Evolutionary conservation across 208 protist species (phyloP).

Genomic region (Trypanosoma conorhini): DNA sequence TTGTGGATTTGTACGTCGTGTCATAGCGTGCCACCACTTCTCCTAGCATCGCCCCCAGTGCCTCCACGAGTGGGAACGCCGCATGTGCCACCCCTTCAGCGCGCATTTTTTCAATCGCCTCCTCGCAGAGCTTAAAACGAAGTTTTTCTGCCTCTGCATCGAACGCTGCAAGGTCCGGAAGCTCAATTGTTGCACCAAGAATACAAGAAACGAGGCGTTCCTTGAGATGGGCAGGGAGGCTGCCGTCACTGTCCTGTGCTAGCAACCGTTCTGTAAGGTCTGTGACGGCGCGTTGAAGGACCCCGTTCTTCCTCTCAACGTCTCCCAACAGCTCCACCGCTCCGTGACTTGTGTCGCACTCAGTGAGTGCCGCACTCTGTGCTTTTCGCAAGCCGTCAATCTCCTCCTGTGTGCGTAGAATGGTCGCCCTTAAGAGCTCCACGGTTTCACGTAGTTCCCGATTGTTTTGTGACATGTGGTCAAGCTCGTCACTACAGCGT

Average conservation of each 20-base stretch:
- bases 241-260: background rate
- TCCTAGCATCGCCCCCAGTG: constrained; percentile 4
- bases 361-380: background rate
- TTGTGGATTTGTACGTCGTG: background rate
- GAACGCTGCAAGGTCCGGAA: constrained; percentile 4
- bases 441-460: constrained; percentile 20
- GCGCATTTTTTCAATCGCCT: constrained; percentile 2
- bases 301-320: constrained; percentile 5
- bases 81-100: background rate
- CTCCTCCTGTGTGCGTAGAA: constrained; percentile 21
- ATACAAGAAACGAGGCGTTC: constrained; percentile 16
- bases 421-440: constrained; percentile 6
- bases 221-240: background rate
- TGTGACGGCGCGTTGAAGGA: background rate
- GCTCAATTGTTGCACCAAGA: background rate
- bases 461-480: constrained; percentile 9
- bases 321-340: constrained; percentile 3
- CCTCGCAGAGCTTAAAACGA: constrained; percentile 5
- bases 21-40: constrained; percentile 8
- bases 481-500: constrained; percentile 12
- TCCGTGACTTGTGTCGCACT: background rate
- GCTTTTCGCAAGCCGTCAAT: constrained; percentile 2
- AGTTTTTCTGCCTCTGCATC: constrained; percentile 8
- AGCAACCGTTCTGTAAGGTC: background rate
- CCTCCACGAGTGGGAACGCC: constrained; percentile 8